Base-by-base conservation (phyloP, 1,284 basidiomycete genomes). In the Schizophyllum amplum region DNA sequence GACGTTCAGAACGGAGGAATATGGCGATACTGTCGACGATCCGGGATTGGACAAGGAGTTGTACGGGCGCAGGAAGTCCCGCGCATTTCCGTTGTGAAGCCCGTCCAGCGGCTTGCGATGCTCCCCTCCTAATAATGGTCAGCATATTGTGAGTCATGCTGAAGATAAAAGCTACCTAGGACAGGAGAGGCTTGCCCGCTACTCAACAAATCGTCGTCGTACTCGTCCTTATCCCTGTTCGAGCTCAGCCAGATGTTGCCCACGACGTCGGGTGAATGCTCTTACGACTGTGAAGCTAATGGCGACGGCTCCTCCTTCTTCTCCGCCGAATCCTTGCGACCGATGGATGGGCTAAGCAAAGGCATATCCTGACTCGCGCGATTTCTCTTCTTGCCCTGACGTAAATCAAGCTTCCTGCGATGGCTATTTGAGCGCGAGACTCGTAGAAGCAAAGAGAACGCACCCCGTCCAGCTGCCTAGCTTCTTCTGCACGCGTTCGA, bases 171-270 rank as follows among this genome's bases (percentile, higher is more conserved):
- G 3, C 15, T 50, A 50, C 24, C 48, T 20, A 50, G 20, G 24
- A 78, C 71, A 5, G 87, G 87, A 22, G 86, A 90, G 6, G 75
- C 80, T 65, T 87, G 86, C 1, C 87, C 86, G 64, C 87, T 90
- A 66, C 86, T 88, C 57, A 84, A 68, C 17, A 81, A 67, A 22
- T 84, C 83, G 13, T 85, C 86, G 7, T 86, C 85, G 7, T 83
- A 57, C 23, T 72, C 70, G 27, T 64, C 63, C 9, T 66, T 66
- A 60, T 62, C 61, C 51, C 68, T 62, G 33, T 24, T 25, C 49
- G 24, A 15, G n/a, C 15, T 17, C 26, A n/a, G n/a, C n/a, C n/a
- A n/a, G n/a, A n/a, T n/a, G n/a, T n/a, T n/a, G n/a, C n/a, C n/a
- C n/a, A n/a, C n/a, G n/a, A n/a, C n/a, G n/a, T n/a, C n/a, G n/a